These are phyloP conservation scores for Epithemia pelagica DNA, from an alignment of 108 stramenopile genomes.

Conservation along the genomic window DNA sequence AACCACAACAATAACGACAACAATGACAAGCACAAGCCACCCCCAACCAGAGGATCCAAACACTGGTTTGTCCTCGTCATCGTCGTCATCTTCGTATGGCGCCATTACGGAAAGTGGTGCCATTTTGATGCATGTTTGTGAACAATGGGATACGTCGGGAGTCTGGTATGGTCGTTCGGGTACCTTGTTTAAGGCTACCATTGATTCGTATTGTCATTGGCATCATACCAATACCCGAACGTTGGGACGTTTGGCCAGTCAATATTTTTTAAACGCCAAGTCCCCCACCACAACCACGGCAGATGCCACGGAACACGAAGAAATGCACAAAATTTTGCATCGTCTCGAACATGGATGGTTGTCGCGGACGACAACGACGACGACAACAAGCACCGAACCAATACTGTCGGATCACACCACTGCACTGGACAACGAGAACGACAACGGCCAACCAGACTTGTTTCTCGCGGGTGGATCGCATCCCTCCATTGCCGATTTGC, in stretches of 20 bases:
- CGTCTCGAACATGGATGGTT: slow-evolving; percentile 23
- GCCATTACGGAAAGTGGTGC: slow-evolving; percentile 30
- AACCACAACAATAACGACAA: too few relatives aligned
- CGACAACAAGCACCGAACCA: too few relatives aligned
- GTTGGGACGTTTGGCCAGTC: slow-evolving; percentile 5
- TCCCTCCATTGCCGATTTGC: slow-evolving; percentile 32
- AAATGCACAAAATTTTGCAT: slow-evolving; percentile 5
- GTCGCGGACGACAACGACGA: background rate
- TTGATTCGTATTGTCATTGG: slow-evolving; percentile 30
- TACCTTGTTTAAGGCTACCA: slow-evolving; percentile 13
- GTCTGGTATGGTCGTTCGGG: slow-evolving; percentile 13
- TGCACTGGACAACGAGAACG: slow-evolving; percentile 15
- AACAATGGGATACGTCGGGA: slow-evolving; percentile 11
- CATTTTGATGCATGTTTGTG: slow-evolving; percentile 34
- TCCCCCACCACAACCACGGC: too few relatives aligned
- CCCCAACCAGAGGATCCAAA: background rate
- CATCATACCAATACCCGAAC: slow-evolving; percentile 27
- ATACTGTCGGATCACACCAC: too few relatives aligned
- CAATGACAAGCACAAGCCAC: too few relatives aligned
- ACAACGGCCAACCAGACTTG: slow-evolving; percentile 1
- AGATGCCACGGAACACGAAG: background rate
- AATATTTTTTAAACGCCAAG: background rate
- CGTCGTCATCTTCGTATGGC: too few relatives aligned
- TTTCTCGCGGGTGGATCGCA: slow-evolving; percentile 4
- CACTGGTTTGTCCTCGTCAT: too few relatives aligned